Conservation (phyloP, 805 yeast species). For the Pichia exigua region DNA sequence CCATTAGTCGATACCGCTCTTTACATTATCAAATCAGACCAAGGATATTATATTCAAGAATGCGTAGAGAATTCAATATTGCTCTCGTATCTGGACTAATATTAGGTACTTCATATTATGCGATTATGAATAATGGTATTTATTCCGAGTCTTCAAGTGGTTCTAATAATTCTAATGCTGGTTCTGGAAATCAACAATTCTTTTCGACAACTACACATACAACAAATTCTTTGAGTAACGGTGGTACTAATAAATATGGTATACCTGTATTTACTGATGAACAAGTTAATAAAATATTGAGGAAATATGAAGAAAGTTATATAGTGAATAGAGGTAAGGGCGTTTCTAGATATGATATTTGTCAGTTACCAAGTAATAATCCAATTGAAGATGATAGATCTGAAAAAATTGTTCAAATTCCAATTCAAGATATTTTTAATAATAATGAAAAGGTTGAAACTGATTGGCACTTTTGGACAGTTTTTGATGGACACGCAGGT, state of each 20-base stretch:
- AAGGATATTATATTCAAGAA: conserved; percentile 11
- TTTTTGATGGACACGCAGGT: conserved; percentile 96
- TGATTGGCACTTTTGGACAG: conserved; percentile 93
- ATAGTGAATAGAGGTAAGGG: conserved; percentile 80
- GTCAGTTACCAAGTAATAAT: conserved; percentile 83
- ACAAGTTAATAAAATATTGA: conserved; percentile 61
- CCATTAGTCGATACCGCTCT: neutral
- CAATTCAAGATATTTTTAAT: conserved; percentile 53
- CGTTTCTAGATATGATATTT: conserved; percentile 76
- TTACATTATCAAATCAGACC: conserved; percentile 3
- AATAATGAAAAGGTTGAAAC: conserved; percentile 36
- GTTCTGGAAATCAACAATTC: conserved; percentile 12
- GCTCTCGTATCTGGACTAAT: conserved; percentile 28
- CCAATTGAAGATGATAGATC: conserved; percentile 94
- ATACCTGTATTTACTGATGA: conserved; percentile 53
- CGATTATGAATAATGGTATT: conserved; percentile 23
- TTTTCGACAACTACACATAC: conserved; percentile 32
- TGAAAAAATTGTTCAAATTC: conserved; percentile 71
- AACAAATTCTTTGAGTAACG: conserved; percentile 33
- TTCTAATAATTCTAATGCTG: neutral
- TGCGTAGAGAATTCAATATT: conserved; percentile 26
- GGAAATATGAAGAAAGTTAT: conserved; percentile 74
- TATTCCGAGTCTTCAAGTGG: conserved; percentile 22
- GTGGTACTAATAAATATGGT: conserved; percentile 44
- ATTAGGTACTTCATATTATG: conserved; percentile 27